phyloP scores from a whole-genome alignment of 2,329 filamentous ascomycete genomes.

The Ophiocordyceps unilateralis region DNA sequence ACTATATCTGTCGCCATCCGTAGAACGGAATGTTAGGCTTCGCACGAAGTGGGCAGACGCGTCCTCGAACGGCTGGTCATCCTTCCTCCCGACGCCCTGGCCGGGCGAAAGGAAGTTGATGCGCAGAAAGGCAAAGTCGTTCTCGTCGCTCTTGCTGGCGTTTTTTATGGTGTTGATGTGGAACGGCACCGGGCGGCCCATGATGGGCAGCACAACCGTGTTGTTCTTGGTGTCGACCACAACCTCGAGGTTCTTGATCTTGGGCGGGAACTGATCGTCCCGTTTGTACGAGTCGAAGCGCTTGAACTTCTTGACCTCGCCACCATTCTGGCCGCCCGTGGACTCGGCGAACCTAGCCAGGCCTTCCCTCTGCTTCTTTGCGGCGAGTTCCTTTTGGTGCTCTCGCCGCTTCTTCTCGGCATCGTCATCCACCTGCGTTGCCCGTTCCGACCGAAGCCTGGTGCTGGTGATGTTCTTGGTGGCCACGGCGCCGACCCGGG shows the following conservation, averaged over 20 bases:
- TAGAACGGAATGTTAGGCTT: slow-evolving; percentile 86
- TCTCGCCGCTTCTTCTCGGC: slow-evolving; percentile 72
- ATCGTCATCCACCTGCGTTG: slow-evolving; percentile 77
- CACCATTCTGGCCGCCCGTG: slow-evolving; percentile 68
- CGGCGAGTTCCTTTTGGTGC: slow-evolving; percentile 77
- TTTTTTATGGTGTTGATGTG: slow-evolving; percentile 98
- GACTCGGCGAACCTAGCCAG: slow-evolving; percentile 73
- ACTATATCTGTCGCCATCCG: slow-evolving; percentile 72
- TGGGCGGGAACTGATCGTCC: slow-evolving; percentile 77
- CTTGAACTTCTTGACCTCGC: slow-evolving; percentile 97
- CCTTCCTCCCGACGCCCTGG: slow-evolving; percentile 90
- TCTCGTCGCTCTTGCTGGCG: slow-evolving; percentile 92
- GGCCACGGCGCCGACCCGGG: slow-evolving; percentile 69
- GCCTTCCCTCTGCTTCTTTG: slow-evolving; percentile 81
- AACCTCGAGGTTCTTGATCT: slow-evolving; percentile 72
- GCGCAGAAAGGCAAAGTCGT: slow-evolving; percentile 80
- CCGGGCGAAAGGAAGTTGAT: slow-evolving; percentile 97
- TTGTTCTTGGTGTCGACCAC: slow-evolving; percentile 80
- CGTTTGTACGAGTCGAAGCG: slow-evolving; percentile 98
- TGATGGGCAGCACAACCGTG: slow-evolving; percentile 85
- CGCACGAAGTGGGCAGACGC: slow-evolving; percentile 88
- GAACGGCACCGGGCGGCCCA: slow-evolving; percentile 94
- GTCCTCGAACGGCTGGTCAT: slow-evolving; percentile 96
- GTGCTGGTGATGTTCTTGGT: slow-evolving; percentile 93
- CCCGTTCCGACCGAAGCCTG: slow-evolving; percentile 76